Percentiles rank a stretch among this genome's conserved stretches.
These are phyloP conservation scores for Rhizopogon vulgaris DNA, from an alignment of 768 basidiomycete genomes.

Conservation along the genomic window DNA sequence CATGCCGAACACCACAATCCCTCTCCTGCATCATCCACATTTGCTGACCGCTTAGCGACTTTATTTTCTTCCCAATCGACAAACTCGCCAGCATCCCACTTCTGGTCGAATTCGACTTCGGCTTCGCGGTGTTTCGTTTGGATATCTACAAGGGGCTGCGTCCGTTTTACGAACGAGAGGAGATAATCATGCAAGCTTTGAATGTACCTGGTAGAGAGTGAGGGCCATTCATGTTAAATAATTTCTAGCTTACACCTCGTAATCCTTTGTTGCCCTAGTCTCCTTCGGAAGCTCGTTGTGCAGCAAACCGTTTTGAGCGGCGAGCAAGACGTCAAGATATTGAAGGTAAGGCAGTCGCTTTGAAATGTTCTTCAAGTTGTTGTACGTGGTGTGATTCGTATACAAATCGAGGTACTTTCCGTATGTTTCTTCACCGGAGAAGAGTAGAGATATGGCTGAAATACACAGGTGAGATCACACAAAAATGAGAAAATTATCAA, in stretches of 20 bases:
- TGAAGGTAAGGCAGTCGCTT: constrained; percentile 87
- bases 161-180: constrained; percentile 77
- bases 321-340: constrained; percentile 83
- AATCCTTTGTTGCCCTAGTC: constrained; percentile 65
- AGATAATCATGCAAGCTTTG: constrained; percentile 78
- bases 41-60: constrained; percentile 30
- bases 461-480: constrained; percentile 6
- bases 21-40: constrained; percentile 42
- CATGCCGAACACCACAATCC: constrained; percentile 95
- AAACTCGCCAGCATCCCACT: constrained; percentile 77
- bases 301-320: constrained; percentile 50
- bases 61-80: constrained; percentile 61
- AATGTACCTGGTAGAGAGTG: constrained; percentile 58
- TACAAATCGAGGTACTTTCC: constrained; percentile 95
- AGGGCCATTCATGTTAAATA: constrained; percentile 5
- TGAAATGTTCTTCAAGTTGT: constrained; percentile 81
- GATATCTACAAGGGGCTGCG: constrained; percentile 77
- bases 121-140: constrained; percentile 60
- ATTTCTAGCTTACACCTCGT: constrained; percentile 57
- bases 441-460: constrained; percentile 73
- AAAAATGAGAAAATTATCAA: constrained; percentile 14
- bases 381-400: constrained; percentile 79
- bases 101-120: constrained; percentile 63
- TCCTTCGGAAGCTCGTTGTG: constrained; percentile 69
- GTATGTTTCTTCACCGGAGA: constrained; percentile 94